Base-by-base conservation (phyloP, 2,329 filamentous ascomycete genomes). In the Xylariaceae sp. region DNA sequence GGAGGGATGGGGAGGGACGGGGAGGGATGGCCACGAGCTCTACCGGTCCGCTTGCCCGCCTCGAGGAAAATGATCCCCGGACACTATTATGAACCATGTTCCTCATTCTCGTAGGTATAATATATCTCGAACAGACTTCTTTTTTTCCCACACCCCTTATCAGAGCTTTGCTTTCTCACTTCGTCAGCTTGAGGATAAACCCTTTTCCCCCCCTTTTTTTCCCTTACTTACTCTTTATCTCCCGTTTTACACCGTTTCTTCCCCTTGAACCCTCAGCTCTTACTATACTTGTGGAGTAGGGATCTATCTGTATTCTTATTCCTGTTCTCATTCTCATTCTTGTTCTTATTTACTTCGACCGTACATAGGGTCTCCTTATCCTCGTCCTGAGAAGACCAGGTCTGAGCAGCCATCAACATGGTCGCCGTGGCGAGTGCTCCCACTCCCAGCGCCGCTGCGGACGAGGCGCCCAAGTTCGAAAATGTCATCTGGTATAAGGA, bases 401-500 rank as follows among this genome's bases (percentile, higher is more conserved):
- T 39, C 48, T 39, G 46, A 12, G 43, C 41, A 35, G 46, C 39
- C 40, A 52, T 52, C 56, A 55, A 49, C 29, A 64, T 64, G 62
- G 57, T 63, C 46, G 56, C 47, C 47, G 26, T 67, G 47, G 50
- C 54, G 49, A 37, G 35, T 41, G 52, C 49, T 47, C 54, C 59
- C 3, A 47, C 51, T 40, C 47, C 52, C 19, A 19, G 19, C 19
- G 19, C 19, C 39, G 74, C 74, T 53, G 72, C 74, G 62, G 73
- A 74, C 51, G 76, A 79, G 60, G 74, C 76, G n/a, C 77, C 77
- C 58, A 65, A 74, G 50, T 77, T 80, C 57, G 73, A 76, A 62
- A 71, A 60, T 57, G 77, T 83, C 51, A 66, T 74, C 60, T 82
- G 79, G 80, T 76, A 64, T 47, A 76, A 73, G 60, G 77, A 82